phyloP scores from a whole-genome alignment of 2,329 filamentous ascomycete genomes.

The Talaromyces albobiverticillius region DNA sequence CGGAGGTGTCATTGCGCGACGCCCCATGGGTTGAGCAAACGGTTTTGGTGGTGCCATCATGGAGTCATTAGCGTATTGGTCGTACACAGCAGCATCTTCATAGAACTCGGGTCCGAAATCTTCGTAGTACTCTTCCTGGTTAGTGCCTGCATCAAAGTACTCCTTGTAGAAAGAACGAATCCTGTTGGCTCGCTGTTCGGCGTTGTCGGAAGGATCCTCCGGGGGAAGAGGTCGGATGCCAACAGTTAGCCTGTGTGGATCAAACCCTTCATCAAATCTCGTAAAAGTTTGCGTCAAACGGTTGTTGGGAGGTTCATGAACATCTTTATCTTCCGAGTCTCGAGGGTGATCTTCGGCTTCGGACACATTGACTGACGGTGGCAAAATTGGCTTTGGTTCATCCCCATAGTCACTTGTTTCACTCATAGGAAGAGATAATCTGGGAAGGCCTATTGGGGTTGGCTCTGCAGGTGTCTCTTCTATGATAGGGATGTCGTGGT shows the following conservation, averaged over 20 bases:
- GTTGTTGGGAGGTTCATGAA: conserved; percentile 22
- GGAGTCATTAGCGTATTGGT: conserved; percentile 40
- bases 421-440: conserved; percentile 41
- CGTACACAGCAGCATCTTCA: conserved; percentile 62
- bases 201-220: conserved; percentile 82
- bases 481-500: conserved; percentile 9
- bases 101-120: conserved; percentile 71
- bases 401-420: conserved; percentile 57
- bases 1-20: conserved; percentile 94
- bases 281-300: conserved; percentile 21
- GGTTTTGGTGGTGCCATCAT: conserved; percentile 46
- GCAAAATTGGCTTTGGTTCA: conserved; percentile 49
- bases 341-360: conserved; percentile 18
- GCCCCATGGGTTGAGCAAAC: conserved; percentile 78
- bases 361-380: conserved; percentile 34
- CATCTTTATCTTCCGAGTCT: conserved; percentile 12
- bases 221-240: conserved; percentile 81
- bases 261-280: conserved; percentile 30
- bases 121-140: conserved; percentile 62
- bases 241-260: conserved; percentile 55
- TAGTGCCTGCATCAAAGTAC: conserved; percentile 84
- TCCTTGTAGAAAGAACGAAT: conserved; percentile 99
- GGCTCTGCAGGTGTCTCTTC: conserved; percentile 5
- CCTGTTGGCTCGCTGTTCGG: conserved; percentile 89
- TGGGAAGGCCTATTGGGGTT: conserved; percentile 19